Conservation (phyloP, 2,329 filamentous ascomycete species). For the Colletotrichum orchidophilum region DNA sequence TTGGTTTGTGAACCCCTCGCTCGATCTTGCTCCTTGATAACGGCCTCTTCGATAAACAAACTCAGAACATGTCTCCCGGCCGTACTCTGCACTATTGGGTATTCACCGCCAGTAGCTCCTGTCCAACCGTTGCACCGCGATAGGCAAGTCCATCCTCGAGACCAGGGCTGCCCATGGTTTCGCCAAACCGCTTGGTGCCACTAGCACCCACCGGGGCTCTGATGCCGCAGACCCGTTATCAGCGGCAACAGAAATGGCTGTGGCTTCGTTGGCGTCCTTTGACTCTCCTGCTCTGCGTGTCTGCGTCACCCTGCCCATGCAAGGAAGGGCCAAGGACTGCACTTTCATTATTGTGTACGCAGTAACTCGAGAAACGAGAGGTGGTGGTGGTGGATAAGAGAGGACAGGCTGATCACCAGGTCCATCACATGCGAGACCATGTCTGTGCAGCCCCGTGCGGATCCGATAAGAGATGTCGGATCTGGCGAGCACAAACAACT, state of each 20-base stretch:
- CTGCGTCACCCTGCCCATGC: neutral
- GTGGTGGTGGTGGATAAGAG: neutral
- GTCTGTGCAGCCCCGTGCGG: neutral
- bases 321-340: neutral
- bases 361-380: neutral
- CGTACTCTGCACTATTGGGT: neutral
- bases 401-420: neutral
- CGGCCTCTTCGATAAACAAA: constrained; percentile 18
- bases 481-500: neutral
- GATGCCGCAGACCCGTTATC: constrained; percentile 18
- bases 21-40: constrained; percentile 26
- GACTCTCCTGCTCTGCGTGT: neutral
- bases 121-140: constrained; percentile 24
- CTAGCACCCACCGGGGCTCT: constrained; percentile 7
- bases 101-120: constrained; percentile 21
- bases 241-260: neutral
- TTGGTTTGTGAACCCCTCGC: neutral
- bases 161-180: constrained; percentile 26
- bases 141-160: constrained; percentile 31
- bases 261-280: neutral
- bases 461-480: neutral
- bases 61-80: neutral
- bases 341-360: neutral
- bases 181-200: constrained; percentile 10
- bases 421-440: neutral